Base-by-base conservation (phyloP, 2,329 filamentous ascomycete species). In the Tolypocladium tropicale region DNA sequence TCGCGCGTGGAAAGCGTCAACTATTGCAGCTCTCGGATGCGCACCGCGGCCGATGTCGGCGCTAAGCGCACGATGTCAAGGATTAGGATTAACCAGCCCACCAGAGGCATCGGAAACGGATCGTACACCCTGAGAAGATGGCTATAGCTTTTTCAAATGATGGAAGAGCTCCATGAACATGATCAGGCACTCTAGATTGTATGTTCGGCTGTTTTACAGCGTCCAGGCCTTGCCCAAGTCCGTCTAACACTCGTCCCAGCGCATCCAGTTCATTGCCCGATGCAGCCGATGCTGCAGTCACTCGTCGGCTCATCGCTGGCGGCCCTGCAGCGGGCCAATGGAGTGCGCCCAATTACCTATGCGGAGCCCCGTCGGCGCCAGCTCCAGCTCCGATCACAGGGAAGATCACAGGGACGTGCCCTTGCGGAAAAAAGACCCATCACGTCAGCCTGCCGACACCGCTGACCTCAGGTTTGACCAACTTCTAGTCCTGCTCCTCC, bases 321-420 rank as follows among this genome's bases (percentile, higher is more conserved):
- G 9, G 25, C 46, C 46, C 46, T n/a, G 16, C 11, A 10, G 25
- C 25, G n/a, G 46, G 28, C 46, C 46, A 49, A 49, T 49, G 21
- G 46, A 2, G 18, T 16, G 18, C 28, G 46, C 18, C 46, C 46
- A 49, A 49, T 49, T 49, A 49, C 28, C 46, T 32, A 49, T 49
- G 46, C 46, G 46, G 28, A 48, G 43, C 43, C n/a, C 25, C 3
- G 3, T 30, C 16, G 25, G 30, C 43, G 28, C 43, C 6, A 48
- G 43, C 43, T 48, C 43, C 25, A 48, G 18, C 46, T 32, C 46
- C 10, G 62, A 67, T 68, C 65, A 70, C 68, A 68, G 66, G 67
- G 67, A 67, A 67, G 63, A 68, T 65, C 65, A 71, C 67, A 70
- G 66, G 67, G 65, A 62, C 46, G 32, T 32, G 46, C 46, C 46